Base-by-base conservation (phyloP, 2,329 filamentous ascomycete species). In the Aspergillus hiratsukae region DNA sequence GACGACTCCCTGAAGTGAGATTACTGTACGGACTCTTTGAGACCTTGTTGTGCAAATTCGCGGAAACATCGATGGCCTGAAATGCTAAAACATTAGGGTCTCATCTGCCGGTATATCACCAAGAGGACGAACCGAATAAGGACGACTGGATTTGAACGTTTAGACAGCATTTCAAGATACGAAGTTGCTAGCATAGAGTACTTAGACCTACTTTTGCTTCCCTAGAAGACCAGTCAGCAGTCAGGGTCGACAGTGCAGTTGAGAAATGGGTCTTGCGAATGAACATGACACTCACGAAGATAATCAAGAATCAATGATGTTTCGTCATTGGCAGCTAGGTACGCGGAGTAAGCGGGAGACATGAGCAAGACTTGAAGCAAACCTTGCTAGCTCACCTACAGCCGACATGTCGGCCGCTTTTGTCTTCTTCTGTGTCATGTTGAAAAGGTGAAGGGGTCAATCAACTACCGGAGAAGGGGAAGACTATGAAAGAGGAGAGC, bases 41-140 rank as follows among this genome's bases (percentile, higher is more conserved):
- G 56, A 84, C 80, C 58, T 79, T 81, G 63, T 85, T 84, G 65
- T 84, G 83, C 43, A 87, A 73, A 69, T 87, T 87, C 11, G 80
- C 75, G 54, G 81, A 84, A 45, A 87, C 75, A 49, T 87, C 84
- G 48, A 78, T 82, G 3, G 80, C 79, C 79, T 78, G 25, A 25
- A n/a, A 43, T 11, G 21, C 28, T 10, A 14, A 11, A 29, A 50
- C 14, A 53, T 50, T 45, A 29, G 27, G 11, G 17, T 40, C n/a
- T 7, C 7, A 37, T 14, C 31, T 7, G 14, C 31, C 17, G 31
- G 31, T 5, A 14, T 14, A 37, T 14, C 10, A 21, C n/a, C 35
- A 11, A 23, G 23, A 35, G 21, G 14, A 57, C 74, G 55, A 63
- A 81, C 81, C 11, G 81, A 83, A 64, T 82, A 83, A 3, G 81